Base-by-base conservation (phyloP, 768 basidiomycete genomes). In the Mycena metata region DNA sequence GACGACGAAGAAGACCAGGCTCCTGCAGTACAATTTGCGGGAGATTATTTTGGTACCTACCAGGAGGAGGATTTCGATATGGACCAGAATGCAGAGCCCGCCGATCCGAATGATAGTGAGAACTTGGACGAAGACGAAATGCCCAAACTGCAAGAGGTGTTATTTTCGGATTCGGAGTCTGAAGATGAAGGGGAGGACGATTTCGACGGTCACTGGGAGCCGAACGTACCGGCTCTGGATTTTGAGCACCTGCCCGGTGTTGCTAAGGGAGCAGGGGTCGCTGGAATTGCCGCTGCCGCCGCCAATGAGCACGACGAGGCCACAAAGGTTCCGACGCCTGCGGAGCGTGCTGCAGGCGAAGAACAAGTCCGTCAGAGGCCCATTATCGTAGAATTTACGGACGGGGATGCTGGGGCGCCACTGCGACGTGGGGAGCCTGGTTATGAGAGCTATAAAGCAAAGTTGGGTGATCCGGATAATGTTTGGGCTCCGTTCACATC, bases 401-500 rank as follows among this genome's bases (percentile, higher is more conserved):
- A 45, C 16, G 42, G 56, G 19, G 42, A 30, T 58, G 56, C 56
- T 33, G 56, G 56, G n/a, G 56, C 56, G 4, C 56, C 56, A 19
- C 43, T 58, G 26, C 41, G 42, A 12, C 56, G n/a, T 23, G 56
- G 56, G 16, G 56, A 58, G 17, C 21, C 56, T 2, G 56, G 56
- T 41, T 58, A 58, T 26, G 56, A 58, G 21, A 21, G 42, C 11
- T 58, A 58, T 17, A 58, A 58, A 26, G 56, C 56, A 5, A 17
- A 42, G 17, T 45, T 45, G 43, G 56, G 36, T 21, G 51, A 63
- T 39, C 41, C 50, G 13, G 13, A 23, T 0, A 68, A 70, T 33
- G 13, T 39, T 2, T 70, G 55, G 49, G 71, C 76, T 3, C 78
- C 76, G 0, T 80, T 80, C 50, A 12, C 21, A 1, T 76, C 75